Evolutionary conservation across 768 basidiomycete genomes (phyloP), one percentile per base, ranked within the genome.

Genomic region (Atractiella rhizophila): DNA sequence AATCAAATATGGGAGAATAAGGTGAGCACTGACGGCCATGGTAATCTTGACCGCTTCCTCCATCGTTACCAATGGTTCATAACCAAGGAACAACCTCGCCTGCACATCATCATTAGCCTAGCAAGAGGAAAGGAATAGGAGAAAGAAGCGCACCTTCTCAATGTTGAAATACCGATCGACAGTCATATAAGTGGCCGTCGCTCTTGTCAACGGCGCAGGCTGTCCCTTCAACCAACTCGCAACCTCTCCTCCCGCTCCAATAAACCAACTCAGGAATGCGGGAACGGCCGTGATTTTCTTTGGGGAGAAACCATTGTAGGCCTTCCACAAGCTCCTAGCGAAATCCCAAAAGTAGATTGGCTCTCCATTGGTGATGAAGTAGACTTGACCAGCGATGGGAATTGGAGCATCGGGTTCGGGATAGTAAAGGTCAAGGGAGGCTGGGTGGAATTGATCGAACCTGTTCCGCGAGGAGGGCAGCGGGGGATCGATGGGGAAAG

Each of bases 281-380:
- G 52, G 52, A 3, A 55, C 27, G 5, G 44, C 35, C 11, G 47
- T 11, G n/a, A 39, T 39, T 18, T 24, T 47, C 25, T 27, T 30
- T 16, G 41, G 40, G 11, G 55, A 44, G 51, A 66, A 48, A 63
- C 56, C 25, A 51, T 63, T 51, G 40, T 78, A 66, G 18, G 66
- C 64, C 23, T 66, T 60, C 82, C 81, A 96, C n/a, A 91, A 60
- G 2, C 68, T 59, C 5, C 81, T 68, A 24, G 73, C 66, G 54
- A 88, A 74, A 61, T 91, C 85, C 88, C 88, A 98, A 64, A 94
- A 94, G 59, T 81, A 80, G 42, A 74, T 67, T 2, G 86, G 88
- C 56, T 96, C 86, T 47, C 85, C 83, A 54, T 96, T 96, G 42
- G 85, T 86, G 60, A 98, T 79, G 66, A 83, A 88, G 64, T 85